Percentiles rank a stretch among this genome's conserved stretches.
Conservation (phyloP, 2,329 filamentous ascomycete species). For the Ceratocystis smalleyi region DNA sequence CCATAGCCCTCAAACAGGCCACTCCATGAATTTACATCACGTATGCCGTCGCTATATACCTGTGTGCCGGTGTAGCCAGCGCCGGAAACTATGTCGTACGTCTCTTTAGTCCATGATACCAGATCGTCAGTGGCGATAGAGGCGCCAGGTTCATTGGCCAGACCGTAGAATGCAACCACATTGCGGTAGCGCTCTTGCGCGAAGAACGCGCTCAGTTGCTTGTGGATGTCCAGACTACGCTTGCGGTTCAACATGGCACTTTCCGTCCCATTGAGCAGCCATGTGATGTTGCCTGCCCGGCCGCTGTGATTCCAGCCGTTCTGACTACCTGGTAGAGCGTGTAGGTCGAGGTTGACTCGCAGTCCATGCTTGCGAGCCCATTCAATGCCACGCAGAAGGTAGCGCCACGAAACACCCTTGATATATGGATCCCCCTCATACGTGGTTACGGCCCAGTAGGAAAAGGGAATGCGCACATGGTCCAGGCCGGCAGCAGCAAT, state of each 20-base stretch:
- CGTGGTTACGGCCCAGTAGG: conserved; percentile 44
- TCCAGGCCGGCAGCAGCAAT: conserved; percentile 43
- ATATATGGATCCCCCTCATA: conserved; percentile 34
- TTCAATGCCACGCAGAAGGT: conserved; percentile 40
- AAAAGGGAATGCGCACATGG: conserved; percentile 41
- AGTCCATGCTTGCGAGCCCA: conserved; percentile 38
- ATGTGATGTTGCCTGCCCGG: conserved; percentile 26
- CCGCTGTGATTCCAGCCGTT: conserved; percentile 51
- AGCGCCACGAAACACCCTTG: conserved; percentile 23
- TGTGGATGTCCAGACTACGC: conserved; percentile 39
- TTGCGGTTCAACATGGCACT: conserved; percentile 26
- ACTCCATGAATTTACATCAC: conserved; percentile 57
- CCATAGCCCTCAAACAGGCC: conserved; percentile 43
- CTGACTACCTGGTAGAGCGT: conserved; percentile 40
- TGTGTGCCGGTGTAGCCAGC: conserved; percentile 46
- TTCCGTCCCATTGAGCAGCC: conserved; percentile 22
- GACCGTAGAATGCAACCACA: conserved; percentile 50
- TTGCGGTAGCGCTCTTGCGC: conserved; percentile 27
- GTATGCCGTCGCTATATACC: conserved; percentile 59
- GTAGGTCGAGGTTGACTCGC: conserved; percentile 44
- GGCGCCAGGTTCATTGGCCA: conserved; percentile 53
- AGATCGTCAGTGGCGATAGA: conserved; percentile 38
- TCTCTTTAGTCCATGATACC: conserved; percentile 42
- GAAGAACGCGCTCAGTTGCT: conserved; percentile 25
- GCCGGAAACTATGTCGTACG: conserved; percentile 37